Conservation (phyloP, 78 protist species). For the Dictyostelium brefeldianum region DNA sequence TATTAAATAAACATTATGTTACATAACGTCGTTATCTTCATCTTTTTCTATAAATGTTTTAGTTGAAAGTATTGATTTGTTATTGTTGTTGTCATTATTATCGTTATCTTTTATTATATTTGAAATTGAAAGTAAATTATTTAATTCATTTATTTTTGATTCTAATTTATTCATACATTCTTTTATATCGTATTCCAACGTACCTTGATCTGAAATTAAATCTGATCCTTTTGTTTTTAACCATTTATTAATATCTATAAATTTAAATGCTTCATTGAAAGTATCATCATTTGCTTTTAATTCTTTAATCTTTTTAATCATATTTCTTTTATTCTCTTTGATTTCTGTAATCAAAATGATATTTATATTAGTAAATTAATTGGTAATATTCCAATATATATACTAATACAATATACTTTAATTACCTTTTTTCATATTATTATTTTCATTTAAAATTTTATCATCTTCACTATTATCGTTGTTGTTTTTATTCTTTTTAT, state of each 20-base stretch:
- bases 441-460: not conserved
- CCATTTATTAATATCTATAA: constrained; percentile 62
- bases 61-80: not conserved
- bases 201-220: constrained; percentile 8
- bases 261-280: constrained; percentile 67
- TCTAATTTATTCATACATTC: not conserved
- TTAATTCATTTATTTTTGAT: not conserved
- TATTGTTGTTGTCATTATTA: not conserved
- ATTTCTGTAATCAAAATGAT: not conserved
- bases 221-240: constrained; percentile 53
- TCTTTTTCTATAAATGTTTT: not conserved
- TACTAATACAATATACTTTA: too few relatives aligned
- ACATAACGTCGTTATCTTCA: not conserved
- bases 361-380: not conserved
- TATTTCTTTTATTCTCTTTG: constrained; percentile 27
- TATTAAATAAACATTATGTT: too few relatives aligned
- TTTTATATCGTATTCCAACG: not conserved
- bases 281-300: constrained; percentile 32
- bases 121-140: not conserved
- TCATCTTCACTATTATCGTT: not conserved
- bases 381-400: too few relatives aligned
- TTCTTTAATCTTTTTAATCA: constrained; percentile 26
- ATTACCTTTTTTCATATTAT: constrained; percentile 26
- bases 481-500: not conserved
- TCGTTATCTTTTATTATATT: not conserved